Evolutionary conservation across 345 rosid genomes (phyloP), one percentile per base, ranked within the genome.

Genomic region (Syzygium oleosum): DNA sequence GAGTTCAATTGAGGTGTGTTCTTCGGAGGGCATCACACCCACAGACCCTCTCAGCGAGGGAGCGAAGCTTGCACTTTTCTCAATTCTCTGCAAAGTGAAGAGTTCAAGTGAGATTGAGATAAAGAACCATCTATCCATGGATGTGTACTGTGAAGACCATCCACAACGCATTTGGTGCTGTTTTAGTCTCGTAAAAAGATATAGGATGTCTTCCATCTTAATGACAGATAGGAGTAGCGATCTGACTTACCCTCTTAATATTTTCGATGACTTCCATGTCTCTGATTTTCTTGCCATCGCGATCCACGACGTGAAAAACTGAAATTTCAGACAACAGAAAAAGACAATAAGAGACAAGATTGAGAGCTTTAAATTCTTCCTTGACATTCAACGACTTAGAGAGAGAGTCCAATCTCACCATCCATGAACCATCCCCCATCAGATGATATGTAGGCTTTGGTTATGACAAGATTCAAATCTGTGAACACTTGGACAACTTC

Each of bases 381-480:
- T 34, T 73, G 25, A 73, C 25, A 73, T 73, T 34, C 80, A 61
- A 58, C 83, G 38, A 31, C 21, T n/a, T 2, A 73, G 51, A 84
- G n/a, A 38, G 23, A 31, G 29, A 46, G 23, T 11, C 31, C 34
- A 4, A 25, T 78, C 90, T 78, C 89, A 93, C 95, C 95, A 88
- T 93, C 95, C 95, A 92, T 93, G 86, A 92, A 90, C 92, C 94
- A 93, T 56, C 90, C 93, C 41, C 93, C 94, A 87, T 93, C 95
- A 83, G 93, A 91, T 52, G 94, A 91, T 52, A 93, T 89, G 83
- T 92, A 92, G 8, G 94, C 95, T 87, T 92, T 92, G 38, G 92
- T 91, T 77, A 92, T 89, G 51, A 90, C 87, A 52, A 93, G 94
- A 65, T 91, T 89, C 80, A 93, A 86, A 90, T 93, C 94, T 4